Evolutionary conservation across 768 basidiomycete genomes (phyloP), one percentile per base, ranked within the genome.

Genomic region (Dacryopinax primogenitus): DNA sequence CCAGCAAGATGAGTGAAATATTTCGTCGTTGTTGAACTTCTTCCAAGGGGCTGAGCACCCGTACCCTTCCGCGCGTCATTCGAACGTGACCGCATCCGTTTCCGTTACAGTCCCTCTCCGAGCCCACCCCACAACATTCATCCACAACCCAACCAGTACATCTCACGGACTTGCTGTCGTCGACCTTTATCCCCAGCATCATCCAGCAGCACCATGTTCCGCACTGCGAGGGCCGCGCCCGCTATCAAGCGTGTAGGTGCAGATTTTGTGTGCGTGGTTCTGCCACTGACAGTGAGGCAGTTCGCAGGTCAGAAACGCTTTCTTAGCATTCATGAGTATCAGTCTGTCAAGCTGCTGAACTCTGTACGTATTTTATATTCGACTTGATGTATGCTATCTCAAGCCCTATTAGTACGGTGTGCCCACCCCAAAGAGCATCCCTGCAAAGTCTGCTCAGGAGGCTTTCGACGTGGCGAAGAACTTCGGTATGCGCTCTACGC

Each of bases 281-380:
- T 26, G 23, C 4, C 12, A 32, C 51, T 58, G 51, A 58, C 32
- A 32, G 23, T 23, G 9, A 21, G 9, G 30, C 30, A 58, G 51
- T 4, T 58, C 26, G 83, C 84, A 72, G 83, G 86, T 73, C 92
- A 94, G 83, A 89, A 82, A 78, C 90, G 93, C 69, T 88, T 85
- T 75, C 84, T 97, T 71, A 95, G 92, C 28, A 93, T 99, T 72
- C 96, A 99, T 78, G 96, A 99, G 78, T 91, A 96, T 79, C 94
- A 98, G 76, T 95, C 93, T 45, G 88, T 98, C 76, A 86, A 87
- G 69, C 81, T 99, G 51, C 83, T 99, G 70, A 96, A 97, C 78
- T 86, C 92, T 68, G 95, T 97, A 73, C 71, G 81, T 72, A 30
- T 11, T 23, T 47, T 58, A 51, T 30, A 18, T 23, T 21, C 36